Base-by-base conservation (phyloP, 441 rosid species). In the Erodium trifolium region DNA sequence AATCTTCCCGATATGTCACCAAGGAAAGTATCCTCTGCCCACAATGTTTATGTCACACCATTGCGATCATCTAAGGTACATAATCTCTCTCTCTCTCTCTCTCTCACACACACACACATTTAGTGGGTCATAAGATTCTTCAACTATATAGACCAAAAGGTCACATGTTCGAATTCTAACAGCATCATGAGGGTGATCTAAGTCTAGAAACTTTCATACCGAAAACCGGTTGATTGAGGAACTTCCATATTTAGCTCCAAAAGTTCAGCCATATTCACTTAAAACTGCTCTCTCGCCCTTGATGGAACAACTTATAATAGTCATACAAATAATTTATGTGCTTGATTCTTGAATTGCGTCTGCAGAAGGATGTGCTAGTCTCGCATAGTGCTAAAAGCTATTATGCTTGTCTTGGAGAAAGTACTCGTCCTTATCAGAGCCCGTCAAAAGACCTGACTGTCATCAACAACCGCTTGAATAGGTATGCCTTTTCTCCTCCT, bases 1-100 rank as follows among this genome's bases (percentile, higher is more conserved):
- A 87, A 75, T 78, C 90, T 94, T 49, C 99, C 99, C 35, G 97
- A 94, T 75, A 92, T 94, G 99, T 94, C 99, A 14, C 98, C 99
- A 0, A 92, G 85, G 82, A 94, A 94, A 86, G 92, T 92, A 53
- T 94, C 97, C 43, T 85, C 99, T 27, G 80, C 80, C 60, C 98
- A 86, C 78, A 94, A 94, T 75, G 90, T 94, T 47, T 94, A 92
- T 65, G 99, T 94, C 65, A 92, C 99, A 73, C 99, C 99, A 5
- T 81, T 92, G 80, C 84, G 99, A 23, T 83, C 91, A 37, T 88
- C 99, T 70, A 94, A 94, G 97, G 99, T 94, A 82, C 69, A 19
- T 70, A 13, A 27, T 79, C 64, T 18, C 65, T 57, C 51, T 63
- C n/a, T 63, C 68, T 16, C 14, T 35, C 3, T 5, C 51, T 45